Conservation (phyloP, 2,329 filamentous ascomycete genomes). For the Claviceps arundinis region DNA sequence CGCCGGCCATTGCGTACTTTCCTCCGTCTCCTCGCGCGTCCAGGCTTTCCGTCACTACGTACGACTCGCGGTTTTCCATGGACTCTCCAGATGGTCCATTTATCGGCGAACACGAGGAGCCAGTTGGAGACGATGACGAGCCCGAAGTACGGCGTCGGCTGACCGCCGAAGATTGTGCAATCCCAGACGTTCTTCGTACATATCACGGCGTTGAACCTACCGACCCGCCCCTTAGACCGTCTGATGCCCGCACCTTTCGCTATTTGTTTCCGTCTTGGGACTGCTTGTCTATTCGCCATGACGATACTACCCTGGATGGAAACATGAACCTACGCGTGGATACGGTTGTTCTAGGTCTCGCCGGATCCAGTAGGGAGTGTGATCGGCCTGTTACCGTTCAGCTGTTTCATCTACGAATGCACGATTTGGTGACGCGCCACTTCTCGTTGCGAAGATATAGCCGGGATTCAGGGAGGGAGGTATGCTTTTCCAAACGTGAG, state of each 20-base stretch:
- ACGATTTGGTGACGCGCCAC: conserved; percentile 72
- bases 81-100: conserved; percentile 17
- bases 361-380: neutral
- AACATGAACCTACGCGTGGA: conserved; percentile 95
- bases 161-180: neutral
- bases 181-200: conserved; percentile 1
- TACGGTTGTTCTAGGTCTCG: conserved; percentile 43
- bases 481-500: conserved; percentile 71
- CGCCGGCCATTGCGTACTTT: conserved; percentile 5
- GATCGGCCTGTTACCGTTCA: conserved; percentile 39
- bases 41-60: conserved; percentile 58
- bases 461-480: conserved; percentile 81
- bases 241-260: conserved; percentile 70
- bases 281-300: conserved; percentile 71
- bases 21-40: conserved; percentile 11
- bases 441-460: conserved; percentile 89
- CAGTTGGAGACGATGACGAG: neutral
- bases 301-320: conserved; percentile 78
- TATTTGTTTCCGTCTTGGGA: conserved; percentile 76
- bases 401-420: conserved; percentile 91
- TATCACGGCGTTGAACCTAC: neutral
- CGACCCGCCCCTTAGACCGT: conserved; percentile 28
- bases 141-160: neutral
- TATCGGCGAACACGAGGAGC: conserved; percentile 13
- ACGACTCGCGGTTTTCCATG: conserved; percentile 53